These are phyloP conservation scores for Gossypioides kirkii DNA, from an alignment of 345 rosid species.

Conservation along the genomic window DNA sequence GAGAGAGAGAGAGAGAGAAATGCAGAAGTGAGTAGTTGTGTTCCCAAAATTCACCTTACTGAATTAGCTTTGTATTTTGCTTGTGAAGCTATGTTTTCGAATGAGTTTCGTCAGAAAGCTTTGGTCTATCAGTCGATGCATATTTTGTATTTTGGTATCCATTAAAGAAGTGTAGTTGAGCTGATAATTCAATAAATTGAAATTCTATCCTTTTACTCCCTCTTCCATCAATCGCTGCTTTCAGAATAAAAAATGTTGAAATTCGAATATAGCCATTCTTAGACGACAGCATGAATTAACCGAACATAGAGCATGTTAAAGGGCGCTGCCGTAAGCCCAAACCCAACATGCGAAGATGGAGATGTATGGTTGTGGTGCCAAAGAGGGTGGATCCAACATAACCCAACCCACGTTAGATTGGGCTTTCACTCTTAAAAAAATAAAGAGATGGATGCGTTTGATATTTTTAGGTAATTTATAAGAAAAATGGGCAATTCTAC, in stretches of 20 bases:
- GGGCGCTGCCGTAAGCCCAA: not conserved
- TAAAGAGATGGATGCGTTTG: no score
- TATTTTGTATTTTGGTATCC: no score
- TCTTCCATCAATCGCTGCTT: no score
- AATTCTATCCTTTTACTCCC: no score
- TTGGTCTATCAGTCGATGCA: not conserved
- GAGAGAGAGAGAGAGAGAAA: slow-evolving; percentile 11
- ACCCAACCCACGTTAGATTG: not conserved
- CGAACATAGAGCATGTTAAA: no score
- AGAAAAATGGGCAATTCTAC: no score
- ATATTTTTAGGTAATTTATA: no score
- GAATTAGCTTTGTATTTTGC: not conserved
- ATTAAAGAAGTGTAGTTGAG: no score
- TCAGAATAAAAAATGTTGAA: no score
- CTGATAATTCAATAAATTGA: no score
- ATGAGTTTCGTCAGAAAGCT: not conserved
- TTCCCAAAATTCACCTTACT: not conserved
- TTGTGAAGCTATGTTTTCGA: not conserved
- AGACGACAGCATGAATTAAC: no score
- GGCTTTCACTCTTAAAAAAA: not conserved
- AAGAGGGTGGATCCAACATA: not conserved
- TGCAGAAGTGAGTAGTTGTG: not conserved
- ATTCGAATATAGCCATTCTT: no score
- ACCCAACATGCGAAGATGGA: not conserved
- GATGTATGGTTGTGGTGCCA: not conserved